Conservation (phyloP, 2,329 filamentous ascomycete species). For the Scedosporium boydii region DNA sequence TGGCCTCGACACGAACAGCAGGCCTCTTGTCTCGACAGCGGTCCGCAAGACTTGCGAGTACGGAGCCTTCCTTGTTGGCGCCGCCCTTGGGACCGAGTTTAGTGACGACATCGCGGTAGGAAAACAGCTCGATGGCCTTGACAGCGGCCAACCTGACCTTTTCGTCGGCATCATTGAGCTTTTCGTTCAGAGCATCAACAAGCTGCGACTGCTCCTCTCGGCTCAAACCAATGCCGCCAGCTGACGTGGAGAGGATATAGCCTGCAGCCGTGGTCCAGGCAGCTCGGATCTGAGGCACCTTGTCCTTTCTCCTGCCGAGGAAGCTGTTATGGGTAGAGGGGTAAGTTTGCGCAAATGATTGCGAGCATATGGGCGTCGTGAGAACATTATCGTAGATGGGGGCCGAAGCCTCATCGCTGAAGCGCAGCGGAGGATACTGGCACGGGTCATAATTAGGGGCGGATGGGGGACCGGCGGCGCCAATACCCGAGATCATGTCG, state of each 20-base stretch:
- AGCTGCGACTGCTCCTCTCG: conserved; percentile 71
- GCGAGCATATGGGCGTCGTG: conserved; percentile 74
- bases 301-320: conserved; percentile 76
- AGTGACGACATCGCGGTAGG: conserved; percentile 68
- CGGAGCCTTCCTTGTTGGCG: conserved; percentile 64
- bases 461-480: conserved; percentile 76
- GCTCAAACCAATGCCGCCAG: conserved; percentile 79
- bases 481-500: conserved; percentile 89
- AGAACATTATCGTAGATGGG: conserved; percentile 51
- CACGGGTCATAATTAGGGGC: conserved; percentile 65
- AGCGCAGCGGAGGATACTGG: conserved; percentile 68
- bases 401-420: conserved; percentile 46
- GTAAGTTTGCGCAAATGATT: conserved; percentile 82
- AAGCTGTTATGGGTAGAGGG: conserved; percentile 73
- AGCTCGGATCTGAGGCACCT: conserved; percentile 69
- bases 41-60: conserved; percentile 75
- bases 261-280: conserved; percentile 80
- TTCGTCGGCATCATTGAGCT: conserved; percentile 81
- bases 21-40: conserved; percentile 80
- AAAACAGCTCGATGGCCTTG: conserved; percentile 71
- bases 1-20: conserved; percentile 74
- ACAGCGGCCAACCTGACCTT: conserved; percentile 86
- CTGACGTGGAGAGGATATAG: conserved; percentile 82
- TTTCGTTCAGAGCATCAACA: conserved; percentile 65
- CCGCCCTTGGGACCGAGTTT: conserved; percentile 73